Evolutionary conservation across 2,329 filamentous ascomycete genomes (phyloP), one percentile per base, ranked within the genome.

Genomic region (Blastomyces gilchristii): DNA sequence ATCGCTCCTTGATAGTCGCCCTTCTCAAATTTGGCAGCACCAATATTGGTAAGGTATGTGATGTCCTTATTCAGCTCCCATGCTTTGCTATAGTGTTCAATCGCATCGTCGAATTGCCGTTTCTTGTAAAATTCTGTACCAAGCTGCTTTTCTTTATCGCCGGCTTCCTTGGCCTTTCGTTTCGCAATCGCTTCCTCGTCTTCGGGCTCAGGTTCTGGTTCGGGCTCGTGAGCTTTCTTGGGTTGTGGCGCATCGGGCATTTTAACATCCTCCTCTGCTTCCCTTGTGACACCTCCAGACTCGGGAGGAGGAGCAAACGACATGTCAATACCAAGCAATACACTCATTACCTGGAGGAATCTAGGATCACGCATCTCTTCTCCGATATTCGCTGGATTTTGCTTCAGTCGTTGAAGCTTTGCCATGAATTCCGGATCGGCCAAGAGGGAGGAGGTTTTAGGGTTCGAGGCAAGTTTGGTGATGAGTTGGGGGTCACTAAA

Each of bases 61-160:
- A 99, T 96, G 72, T 99, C 94, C 82, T 97, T 94, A 84, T 90
- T 83, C 49, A 89, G 77, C 64, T 96, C 92, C 94, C 94, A 99
- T 0, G 94, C 94, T 76, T 96, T 95, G 74, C 77, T 84, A 82
- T 99, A 99, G 80, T 99, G 91, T 73, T 87, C 85, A 71, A 99
- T 97, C 60, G 94, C 94, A 72, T 89, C 86, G 71, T 97, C 94
- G 69, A 99, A 97, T 74, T 97, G 87, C 69, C 91, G 88, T 85
- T 97, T 97, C 87, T 99, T 99, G 83, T 99, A 99, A 76, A 88
- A 87, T 70, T 94, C 91, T 16, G 93, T 99, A 63, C 94, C 94
- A 63, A 95, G 81, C 39, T 87, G 89, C 85, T 99, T 99, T 79
- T 97, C 89, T 75, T 91, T 90, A 70, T 99, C 94, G 54, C 92